Conservation (phyloP, 495 filamentous ascomycete genomes). For the Annulohypoxylon moriforme region DNA sequence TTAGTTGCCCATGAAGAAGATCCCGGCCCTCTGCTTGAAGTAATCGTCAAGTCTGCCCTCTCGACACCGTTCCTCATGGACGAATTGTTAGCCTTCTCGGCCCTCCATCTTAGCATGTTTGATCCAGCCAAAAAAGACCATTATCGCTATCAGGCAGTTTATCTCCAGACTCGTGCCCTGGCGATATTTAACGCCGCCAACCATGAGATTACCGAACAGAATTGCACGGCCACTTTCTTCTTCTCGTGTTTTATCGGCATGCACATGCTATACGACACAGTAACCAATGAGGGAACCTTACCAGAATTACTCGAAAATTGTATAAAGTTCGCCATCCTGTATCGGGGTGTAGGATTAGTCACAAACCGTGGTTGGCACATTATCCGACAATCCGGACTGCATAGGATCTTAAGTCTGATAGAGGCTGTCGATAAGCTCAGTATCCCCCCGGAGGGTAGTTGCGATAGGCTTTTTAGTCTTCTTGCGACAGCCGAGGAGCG, state of each 20-base stretch:
- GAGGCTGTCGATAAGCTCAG: not conserved
- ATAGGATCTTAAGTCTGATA: not conserved
- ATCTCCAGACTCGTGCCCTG: slow-evolving; percentile 57
- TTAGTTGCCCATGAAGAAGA: not conserved
- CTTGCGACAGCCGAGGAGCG: not conserved
- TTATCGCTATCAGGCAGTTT: slow-evolving; percentile 53
- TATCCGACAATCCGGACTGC: not conserved
- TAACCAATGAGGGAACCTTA: slow-evolving; percentile 49
- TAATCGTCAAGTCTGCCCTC: slow-evolving; percentile 37
- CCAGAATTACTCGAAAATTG: slow-evolving; percentile 54
- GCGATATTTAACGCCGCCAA: slow-evolving; percentile 47
- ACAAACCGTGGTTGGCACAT: slow-evolving; percentile 43
- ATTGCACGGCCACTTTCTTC: slow-evolving; percentile 59
- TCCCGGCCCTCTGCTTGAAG: not conserved
- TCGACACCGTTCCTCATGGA: slow-evolving; percentile 57
- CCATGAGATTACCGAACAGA: slow-evolving; percentile 45
- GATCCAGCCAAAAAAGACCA: not conserved
- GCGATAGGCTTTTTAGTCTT: not conserved
- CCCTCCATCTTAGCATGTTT: slow-evolving; percentile 53
- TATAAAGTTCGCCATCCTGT: slow-evolving; percentile 55
- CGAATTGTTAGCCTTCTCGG: slow-evolving; percentile 56
- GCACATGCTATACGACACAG: slow-evolving; percentile 60
- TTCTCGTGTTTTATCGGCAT: slow-evolving; percentile 61
- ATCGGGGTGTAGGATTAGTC: slow-evolving; percentile 57
- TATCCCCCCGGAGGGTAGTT: not conserved